Conservation (phyloP, 1,284 basidiomycete species). For the Xanthoconium separans region DNA sequence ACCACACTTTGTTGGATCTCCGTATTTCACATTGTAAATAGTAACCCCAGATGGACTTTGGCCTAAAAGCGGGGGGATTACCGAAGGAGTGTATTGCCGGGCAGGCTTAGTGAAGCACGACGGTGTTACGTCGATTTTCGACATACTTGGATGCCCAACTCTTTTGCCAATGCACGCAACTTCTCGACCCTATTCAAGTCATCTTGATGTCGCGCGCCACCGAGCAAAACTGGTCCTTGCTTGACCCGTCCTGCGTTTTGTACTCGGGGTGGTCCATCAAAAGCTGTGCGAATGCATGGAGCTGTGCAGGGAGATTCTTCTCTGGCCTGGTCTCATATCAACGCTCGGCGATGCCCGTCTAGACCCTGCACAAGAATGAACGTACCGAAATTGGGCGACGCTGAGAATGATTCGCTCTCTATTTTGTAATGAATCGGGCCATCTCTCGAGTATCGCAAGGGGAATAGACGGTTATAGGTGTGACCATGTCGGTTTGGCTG, state of each 20-base stretch:
- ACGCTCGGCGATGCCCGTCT: background rate
- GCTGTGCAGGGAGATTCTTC: conserved; percentile 88
- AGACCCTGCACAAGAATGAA: conserved; percentile 3
- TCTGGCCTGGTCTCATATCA: conserved; percentile 64
- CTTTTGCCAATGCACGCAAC: conserved; percentile 59
- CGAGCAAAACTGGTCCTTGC: conserved; percentile 60
- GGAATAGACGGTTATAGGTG: conserved; percentile 71
- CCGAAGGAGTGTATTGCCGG: too few species aligned
- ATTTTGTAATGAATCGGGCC: conserved; percentile 57
- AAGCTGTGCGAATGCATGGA: conserved; percentile 68
- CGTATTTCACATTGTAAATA: too few species aligned
- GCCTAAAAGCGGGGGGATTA: too few species aligned
- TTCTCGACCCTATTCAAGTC: conserved; percentile 73
- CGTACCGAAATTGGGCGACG: conserved; percentile 88
- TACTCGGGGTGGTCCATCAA: conserved; percentile 63
- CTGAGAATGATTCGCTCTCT: conserved; percentile 76
- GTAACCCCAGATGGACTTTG: too few species aligned
- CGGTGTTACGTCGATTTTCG: background rate
- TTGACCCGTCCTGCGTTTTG: conserved; percentile 15
- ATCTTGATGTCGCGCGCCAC: conserved; percentile 76
- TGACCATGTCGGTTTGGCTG: background rate
- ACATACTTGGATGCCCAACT: conserved; percentile 65
- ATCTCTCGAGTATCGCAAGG: conserved; percentile 88
- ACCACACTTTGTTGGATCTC: too few species aligned
- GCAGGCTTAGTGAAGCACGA: conserved; percentile 4